These are phyloP conservation scores for Acmispon strigosus DNA, from an alignment of 306 rosid species.

Conservation along the genomic window DNA sequence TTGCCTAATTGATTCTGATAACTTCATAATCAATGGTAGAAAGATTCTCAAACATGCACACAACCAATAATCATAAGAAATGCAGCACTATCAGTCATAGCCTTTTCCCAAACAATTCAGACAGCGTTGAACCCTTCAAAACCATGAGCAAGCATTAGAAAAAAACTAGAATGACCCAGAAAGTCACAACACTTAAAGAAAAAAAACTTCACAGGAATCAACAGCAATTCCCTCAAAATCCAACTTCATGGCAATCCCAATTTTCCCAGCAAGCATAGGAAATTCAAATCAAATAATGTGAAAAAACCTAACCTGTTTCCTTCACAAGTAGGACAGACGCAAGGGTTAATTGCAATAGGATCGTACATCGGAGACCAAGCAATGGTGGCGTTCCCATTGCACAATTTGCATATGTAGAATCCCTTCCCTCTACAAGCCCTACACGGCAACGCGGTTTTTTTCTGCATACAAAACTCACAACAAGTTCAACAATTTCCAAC, in stretches of 20 bases:
- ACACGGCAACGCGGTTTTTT: conserved; percentile 59
- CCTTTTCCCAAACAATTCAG: conserved; percentile 86
- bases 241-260: neutral
- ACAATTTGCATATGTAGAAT: conserved; percentile 76
- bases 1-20: too few species aligned
- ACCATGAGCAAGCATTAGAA: conserved; percentile 11
- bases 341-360: conserved; percentile 88
- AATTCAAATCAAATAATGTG: neutral
- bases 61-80: neutral
- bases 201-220: neutral
- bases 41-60: too few species aligned
- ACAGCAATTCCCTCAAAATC: neutral
- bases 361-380: conserved; percentile 84
- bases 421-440: conserved; percentile 72
- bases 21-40: too few species aligned
- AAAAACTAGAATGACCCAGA: conserved; percentile 4
- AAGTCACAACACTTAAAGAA: neutral
- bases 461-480: conserved; percentile 38
- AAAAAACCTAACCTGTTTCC: conserved; percentile 64
- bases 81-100: conserved; percentile 33
- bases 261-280: neutral
- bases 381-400: conserved; percentile 66
- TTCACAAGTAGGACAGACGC: conserved; percentile 91
- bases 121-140: conserved; percentile 78
- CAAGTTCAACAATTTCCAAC: neutral